A percentile compares a stretch with the other conserved stretches of the same genome.
Evolutionary conservation across 176 grass and related monocot genomes (phyloP).

Genomic region (Musa acuminata): DNA sequence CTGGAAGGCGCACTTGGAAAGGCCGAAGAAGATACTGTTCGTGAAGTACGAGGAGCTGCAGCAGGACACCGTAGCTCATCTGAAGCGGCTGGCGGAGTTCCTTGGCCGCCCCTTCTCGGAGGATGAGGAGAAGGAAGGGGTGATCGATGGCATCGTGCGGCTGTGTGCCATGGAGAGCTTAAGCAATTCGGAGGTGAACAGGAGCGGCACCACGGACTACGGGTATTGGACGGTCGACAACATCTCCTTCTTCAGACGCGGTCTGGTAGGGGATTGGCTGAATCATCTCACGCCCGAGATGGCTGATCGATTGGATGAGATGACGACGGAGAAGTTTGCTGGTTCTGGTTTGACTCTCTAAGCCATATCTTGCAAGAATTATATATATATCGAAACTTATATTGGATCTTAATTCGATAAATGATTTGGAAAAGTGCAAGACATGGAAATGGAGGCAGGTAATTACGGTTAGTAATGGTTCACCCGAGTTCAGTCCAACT

Average conservation of each 20-base stretch:
- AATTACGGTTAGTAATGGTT: too few relatives aligned
- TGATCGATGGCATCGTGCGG: background rate
- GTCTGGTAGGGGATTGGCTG: background rate
- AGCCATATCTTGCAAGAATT: too few relatives aligned
- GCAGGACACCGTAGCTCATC: background rate
- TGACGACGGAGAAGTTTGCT: background rate
- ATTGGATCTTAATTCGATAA: too few relatives aligned
- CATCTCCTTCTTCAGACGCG: conserved; percentile 3
- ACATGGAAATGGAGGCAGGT: too few relatives aligned
- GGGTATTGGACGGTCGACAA: background rate
- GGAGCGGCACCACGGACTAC: background rate
- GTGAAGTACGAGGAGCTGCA: conserved; percentile 23
- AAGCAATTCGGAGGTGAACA: conserved; percentile 9
- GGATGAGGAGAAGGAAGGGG: background rate
- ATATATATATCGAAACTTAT: too few relatives aligned
- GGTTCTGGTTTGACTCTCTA: background rate
- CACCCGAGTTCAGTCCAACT: too few relatives aligned
- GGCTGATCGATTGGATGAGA: conserved; percentile 5
- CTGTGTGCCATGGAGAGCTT: conserved; percentile 12
- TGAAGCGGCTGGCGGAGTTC: conserved; percentile 16
- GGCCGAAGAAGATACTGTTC: conserved; percentile 24
- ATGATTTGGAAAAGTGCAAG: too few relatives aligned
- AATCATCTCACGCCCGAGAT: conserved; percentile 20
- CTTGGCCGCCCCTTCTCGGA: conserved; percentile 1
- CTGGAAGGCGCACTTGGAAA: conserved; percentile 9